Evolutionary conservation across 345 rosid species (phyloP).

Genomic region (Salix brachista): DNA sequence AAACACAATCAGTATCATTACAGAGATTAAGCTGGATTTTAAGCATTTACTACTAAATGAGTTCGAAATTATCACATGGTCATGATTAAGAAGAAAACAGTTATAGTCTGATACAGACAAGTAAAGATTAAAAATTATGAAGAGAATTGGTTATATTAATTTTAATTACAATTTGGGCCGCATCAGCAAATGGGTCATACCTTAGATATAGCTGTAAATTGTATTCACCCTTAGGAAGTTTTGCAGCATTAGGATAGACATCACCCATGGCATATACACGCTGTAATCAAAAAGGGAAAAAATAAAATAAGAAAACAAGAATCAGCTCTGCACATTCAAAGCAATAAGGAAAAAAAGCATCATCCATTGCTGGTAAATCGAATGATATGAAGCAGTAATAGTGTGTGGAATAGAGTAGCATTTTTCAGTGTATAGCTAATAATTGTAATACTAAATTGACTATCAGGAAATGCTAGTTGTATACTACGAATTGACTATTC

Average conservation of each 20-base stretch:
- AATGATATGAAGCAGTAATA: neutral
- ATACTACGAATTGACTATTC: neutral
- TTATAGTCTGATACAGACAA: neutral
- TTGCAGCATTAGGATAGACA: slow-evolving; percentile 69
- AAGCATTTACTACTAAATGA: slow-evolving; percentile 4
- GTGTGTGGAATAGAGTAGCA: neutral
- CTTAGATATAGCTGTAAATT: slow-evolving; percentile 69
- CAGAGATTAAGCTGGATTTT: slow-evolving; percentile 16
- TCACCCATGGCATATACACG: slow-evolving; percentile 88
- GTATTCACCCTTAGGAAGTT: slow-evolving; percentile 95
- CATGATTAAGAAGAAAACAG: neutral
- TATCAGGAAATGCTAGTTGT: neutral
- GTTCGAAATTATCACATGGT: neutral
- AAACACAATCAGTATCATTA: slow-evolving; percentile 27
- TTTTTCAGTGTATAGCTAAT: neutral
- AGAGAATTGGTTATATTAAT: neutral
- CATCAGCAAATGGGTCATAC: slow-evolving; percentile 30
- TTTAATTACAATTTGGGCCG: neutral
- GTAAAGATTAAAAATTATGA: neutral
- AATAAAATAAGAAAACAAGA: slow-evolving; percentile 1
- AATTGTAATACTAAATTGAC: neutral
- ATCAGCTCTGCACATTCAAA: slow-evolving; percentile 9
- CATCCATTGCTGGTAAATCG: neutral
- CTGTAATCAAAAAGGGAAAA: slow-evolving; percentile 30
- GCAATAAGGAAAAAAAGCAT: neutral